Evolutionary conservation across 345 rosid species (phyloP).

Genomic region (Lepidium didymum): DNA sequence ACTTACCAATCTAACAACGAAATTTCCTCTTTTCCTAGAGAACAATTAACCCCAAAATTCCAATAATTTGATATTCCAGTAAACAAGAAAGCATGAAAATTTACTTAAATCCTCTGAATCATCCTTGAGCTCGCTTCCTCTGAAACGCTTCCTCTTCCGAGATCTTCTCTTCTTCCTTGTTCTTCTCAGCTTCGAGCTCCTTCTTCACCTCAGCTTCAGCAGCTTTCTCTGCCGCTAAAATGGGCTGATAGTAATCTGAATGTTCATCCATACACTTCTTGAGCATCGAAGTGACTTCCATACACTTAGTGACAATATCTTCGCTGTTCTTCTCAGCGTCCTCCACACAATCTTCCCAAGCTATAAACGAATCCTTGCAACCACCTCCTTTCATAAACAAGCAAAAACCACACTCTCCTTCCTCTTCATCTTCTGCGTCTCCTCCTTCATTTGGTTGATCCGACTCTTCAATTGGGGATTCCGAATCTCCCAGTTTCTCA

Average conservation of each 20-base stretch:
- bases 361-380: constrained; percentile 59
- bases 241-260: constrained; percentile 69
- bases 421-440: constrained; percentile 44
- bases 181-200: constrained; percentile 40
- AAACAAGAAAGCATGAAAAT: not conserved
- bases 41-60: not conserved
- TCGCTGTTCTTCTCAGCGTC: constrained; percentile 62
- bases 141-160: constrained; percentile 11
- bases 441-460: constrained; percentile 21
- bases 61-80: not conserved
- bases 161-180: not conserved
- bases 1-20: not conserved
- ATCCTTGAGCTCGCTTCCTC: constrained; percentile 14
- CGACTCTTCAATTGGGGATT: constrained; percentile 22
- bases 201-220: constrained; percentile 50
- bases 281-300: constrained; percentile 43
- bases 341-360: constrained; percentile 74
- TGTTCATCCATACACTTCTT: constrained; percentile 77
- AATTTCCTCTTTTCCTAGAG: not conserved
- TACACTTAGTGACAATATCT: constrained; percentile 71
- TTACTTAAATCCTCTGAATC: not conserved
- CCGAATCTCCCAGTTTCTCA: constrained; percentile 6
- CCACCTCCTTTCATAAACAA: constrained; percentile 93
- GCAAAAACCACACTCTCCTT: constrained; percentile 82
- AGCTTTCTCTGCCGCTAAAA: constrained; percentile 66